A percentile compares a stretch with the other conserved stretches of the same genome.
Evolutionary conservation across 352 stramenopile species (phyloP).

Genomic region (Pythium folliculosum): DNA sequence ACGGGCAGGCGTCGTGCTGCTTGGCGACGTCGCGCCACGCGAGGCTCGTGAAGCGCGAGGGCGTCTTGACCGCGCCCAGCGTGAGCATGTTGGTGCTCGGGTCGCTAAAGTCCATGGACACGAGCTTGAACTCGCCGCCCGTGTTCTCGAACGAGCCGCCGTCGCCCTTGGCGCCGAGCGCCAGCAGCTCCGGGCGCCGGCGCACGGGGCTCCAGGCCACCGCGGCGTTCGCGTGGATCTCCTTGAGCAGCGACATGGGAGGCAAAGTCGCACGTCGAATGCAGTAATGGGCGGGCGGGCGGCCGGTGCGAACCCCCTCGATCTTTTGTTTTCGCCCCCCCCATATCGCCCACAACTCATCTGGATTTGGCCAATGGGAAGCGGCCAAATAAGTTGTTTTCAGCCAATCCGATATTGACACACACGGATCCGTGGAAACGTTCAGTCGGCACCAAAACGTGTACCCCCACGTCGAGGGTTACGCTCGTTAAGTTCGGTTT

Average conservation of each 20-base stretch:
- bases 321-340: constrained; percentile 26
- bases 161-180: constrained; percentile 93
- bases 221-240: constrained; percentile 88
- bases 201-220: constrained; percentile 89
- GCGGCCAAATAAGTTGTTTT: constrained; percentile 17
- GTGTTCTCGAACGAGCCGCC: constrained; percentile 98
- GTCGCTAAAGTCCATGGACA: constrained; percentile 91
- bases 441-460: no score
- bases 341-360: not conserved
- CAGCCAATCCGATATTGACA: constrained; percentile 13
- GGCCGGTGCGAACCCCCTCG: not conserved
- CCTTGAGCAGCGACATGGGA: constrained; percentile 88
- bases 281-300: not conserved
- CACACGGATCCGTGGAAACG: not conserved
- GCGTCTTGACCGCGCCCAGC: constrained; percentile 89
- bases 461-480: no score
- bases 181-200: constrained; percentile 73
- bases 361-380: constrained; percentile 20
- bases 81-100: constrained; percentile 66
- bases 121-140: constrained; percentile 96
- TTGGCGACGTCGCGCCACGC: constrained; percentile 90
- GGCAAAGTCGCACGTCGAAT: not conserved
- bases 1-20: constrained; percentile 73
- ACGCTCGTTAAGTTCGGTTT: constrained; percentile 2
- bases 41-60: constrained; percentile 92